Percentiles rank a stretch among this genome's conserved stretches.
Conservation (phyloP, 2,329 filamentous ascomycete genomes). For the Verticillium zaregamsianum region DNA sequence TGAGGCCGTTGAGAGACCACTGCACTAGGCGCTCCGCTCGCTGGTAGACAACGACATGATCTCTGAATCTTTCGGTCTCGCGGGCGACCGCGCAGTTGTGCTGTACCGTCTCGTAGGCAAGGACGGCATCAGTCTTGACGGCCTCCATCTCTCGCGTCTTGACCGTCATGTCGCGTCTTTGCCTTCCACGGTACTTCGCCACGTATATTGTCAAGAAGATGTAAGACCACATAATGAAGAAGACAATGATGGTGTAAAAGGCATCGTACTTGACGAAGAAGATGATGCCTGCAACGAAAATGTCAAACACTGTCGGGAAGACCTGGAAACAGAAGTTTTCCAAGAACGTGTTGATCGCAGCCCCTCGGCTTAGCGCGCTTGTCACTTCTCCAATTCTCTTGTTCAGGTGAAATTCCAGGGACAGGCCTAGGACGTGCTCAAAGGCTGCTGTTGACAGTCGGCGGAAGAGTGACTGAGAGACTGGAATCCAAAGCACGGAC, state of each 20-base stretch:
- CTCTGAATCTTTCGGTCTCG: slow-evolving; percentile 53
- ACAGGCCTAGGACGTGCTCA: slow-evolving; percentile 41
- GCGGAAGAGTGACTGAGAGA: slow-evolving; percentile 38
- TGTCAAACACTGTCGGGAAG: slow-evolving; percentile 46
- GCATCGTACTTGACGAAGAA: slow-evolving; percentile 42
- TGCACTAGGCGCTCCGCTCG: slow-evolving; percentile 52
- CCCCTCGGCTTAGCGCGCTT: slow-evolving; percentile 42
- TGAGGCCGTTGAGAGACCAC: slow-evolving; percentile 54
- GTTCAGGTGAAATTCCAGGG: slow-evolving; percentile 46
- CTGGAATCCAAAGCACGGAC: slow-evolving; percentile 43
- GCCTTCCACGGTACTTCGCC: slow-evolving; percentile 39
- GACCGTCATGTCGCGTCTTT: slow-evolving; percentile 38
- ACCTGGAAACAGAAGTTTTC: slow-evolving; percentile 45
- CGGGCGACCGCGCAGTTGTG: slow-evolving; percentile 59
- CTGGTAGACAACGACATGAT: slow-evolving; percentile 53
- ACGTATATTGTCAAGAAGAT: slow-evolving; percentile 48
- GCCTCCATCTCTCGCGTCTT: slow-evolving; percentile 44
- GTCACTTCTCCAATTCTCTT: slow-evolving; percentile 49
- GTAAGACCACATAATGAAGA: slow-evolving; percentile 45
- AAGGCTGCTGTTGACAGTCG: slow-evolving; percentile 40
- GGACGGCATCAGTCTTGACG: slow-evolving; percentile 42
- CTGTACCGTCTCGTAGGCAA: slow-evolving; percentile 55
- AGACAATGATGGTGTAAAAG: slow-evolving; percentile 43
- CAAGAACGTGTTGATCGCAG: slow-evolving; percentile 43
- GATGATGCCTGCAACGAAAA: slow-evolving; percentile 41